Conservation (phyloP, 371 early-diverging fungal species). For the Apophysomyces variabilis region DNA sequence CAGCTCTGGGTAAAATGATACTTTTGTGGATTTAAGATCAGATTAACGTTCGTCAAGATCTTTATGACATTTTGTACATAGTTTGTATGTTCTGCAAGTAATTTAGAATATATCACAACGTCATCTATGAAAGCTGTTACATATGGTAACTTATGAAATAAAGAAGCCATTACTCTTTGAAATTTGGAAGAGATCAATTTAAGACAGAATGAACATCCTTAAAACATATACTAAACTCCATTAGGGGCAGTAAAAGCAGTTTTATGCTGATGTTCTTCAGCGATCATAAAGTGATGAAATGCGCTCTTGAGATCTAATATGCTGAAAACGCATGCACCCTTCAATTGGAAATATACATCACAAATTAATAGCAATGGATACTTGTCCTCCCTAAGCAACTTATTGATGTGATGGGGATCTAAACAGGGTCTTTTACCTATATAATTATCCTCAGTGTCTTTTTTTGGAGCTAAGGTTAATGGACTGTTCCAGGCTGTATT, state of each 20-base stretch:
- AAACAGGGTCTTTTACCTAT: conserved; percentile 14
- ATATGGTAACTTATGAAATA: background rate
- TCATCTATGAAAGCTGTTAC: conserved; percentile 14
- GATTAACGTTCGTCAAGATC: conserved; percentile 10
- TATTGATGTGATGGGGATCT: conserved; percentile 5
- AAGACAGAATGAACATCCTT: too few relatives aligned
- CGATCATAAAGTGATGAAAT: conserved; percentile 28
- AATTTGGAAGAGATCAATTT: conserved; percentile 26
- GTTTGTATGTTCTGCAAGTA: background rate
- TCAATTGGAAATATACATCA: background rate
- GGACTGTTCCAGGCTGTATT: conserved; percentile 27
- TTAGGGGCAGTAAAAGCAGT: background rate
- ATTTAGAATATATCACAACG: conserved; percentile 8
- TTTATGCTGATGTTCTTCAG: conserved; percentile 14
- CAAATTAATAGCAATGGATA: conserved; percentile 12
- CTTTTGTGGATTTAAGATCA: conserved; percentile 24
- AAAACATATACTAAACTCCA: too few relatives aligned
- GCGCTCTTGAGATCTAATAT: conserved; percentile 26
- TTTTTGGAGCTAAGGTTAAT: conserved; percentile 29
- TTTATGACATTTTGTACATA: conserved; percentile 15
- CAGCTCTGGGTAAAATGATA: conserved; percentile 16
- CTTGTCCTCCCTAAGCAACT: background rate
- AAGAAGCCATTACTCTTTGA: conserved; percentile 22
- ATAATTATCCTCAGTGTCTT: conserved; percentile 19
- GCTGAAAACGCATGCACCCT: conserved; percentile 13